Evolutionary conservation across 345 rosid genomes (phyloP), one percentile per base, ranked within the genome.

Genomic region (Microcos paniculata): DNA sequence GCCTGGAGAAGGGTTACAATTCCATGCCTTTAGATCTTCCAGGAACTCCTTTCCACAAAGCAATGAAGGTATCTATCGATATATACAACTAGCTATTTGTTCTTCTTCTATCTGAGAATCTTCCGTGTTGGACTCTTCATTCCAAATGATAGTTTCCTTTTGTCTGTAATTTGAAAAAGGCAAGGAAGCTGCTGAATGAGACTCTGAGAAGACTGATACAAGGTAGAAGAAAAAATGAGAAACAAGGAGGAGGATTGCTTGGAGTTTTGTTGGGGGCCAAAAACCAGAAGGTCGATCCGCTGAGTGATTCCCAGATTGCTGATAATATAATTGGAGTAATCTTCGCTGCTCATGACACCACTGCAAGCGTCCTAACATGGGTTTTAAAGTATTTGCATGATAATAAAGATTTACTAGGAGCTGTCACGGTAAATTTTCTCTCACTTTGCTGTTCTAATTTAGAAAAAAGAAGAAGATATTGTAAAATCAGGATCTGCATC

Each of bases 281-380:
- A 57, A 86, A 87, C 61, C 85, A 77, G n/a, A 83, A 84, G 76
- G 72, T 62, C 1, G 81, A 80, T 33, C 71, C 76, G 46, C 86
- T 94, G 11, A 89, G 85, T 13, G 98, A 95, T 81, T 85, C 90
- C 26, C 99, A 95, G 42, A 90, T 95, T 62, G 94, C 96, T 13
- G 99, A 95, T 73, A 95, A 95, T 67, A 87, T 95, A 74, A 93
- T 95, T 45, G 99, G 99, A 33, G 94, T 95, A 4, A 90, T 93
- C 23, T 95, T 95, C 18, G 98, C 99, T 51, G 98, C 99, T 64
- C 96, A 91, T n/a, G 99, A 95, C 65, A 93, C 98, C 11, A 95
- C 99, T 23, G 98, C 98, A 14, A 90, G 93, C 76, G 92, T 84
- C 49, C 79, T 91, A 16, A 95, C 99, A 19, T 95, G 98, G 98